phyloP scores from a whole-genome alignment of 176 grass and related monocot genomes.

The Coix lacrymajobi region DNA sequence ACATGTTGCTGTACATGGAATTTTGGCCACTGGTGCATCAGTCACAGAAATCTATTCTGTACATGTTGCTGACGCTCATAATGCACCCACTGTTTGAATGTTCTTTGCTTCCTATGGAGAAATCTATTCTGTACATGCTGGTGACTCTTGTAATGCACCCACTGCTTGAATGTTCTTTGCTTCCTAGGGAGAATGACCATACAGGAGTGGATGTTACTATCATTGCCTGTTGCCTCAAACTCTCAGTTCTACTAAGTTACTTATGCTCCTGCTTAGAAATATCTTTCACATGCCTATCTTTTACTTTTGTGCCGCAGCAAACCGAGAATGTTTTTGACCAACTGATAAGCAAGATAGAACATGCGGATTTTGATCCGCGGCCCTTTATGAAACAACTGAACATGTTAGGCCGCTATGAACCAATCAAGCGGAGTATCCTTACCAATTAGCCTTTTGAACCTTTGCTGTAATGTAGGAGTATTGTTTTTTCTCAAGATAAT shows the following conservation, averaged over 20 bases:
- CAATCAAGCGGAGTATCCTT: constrained; percentile 65
- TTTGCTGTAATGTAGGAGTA: neutral
- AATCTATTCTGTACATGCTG: no score
- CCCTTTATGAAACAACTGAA: constrained; percentile 41
- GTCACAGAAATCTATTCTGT: neutral
- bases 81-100: neutral
- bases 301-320: constrained; percentile 18
- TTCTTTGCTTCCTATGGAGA: neutral
- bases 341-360: constrained; percentile 26
- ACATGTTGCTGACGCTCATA: neutral
- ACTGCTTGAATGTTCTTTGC: neutral
- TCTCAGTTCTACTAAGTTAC: neutral
- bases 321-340: constrained; percentile 37
- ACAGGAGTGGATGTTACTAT: neutral
- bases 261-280: neutral
- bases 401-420: constrained; percentile 25
- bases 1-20: neutral
- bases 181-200: neutral
- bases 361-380: constrained; percentile 43
- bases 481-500: neutral
- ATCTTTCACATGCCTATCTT: neutral
- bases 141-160: neutral
- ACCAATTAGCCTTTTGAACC: neutral
- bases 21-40: neutral
- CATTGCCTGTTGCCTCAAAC: neutral